Conservation (phyloP, 2,329 filamentous ascomycete genomes). For the Fusarium sp. region DNA sequence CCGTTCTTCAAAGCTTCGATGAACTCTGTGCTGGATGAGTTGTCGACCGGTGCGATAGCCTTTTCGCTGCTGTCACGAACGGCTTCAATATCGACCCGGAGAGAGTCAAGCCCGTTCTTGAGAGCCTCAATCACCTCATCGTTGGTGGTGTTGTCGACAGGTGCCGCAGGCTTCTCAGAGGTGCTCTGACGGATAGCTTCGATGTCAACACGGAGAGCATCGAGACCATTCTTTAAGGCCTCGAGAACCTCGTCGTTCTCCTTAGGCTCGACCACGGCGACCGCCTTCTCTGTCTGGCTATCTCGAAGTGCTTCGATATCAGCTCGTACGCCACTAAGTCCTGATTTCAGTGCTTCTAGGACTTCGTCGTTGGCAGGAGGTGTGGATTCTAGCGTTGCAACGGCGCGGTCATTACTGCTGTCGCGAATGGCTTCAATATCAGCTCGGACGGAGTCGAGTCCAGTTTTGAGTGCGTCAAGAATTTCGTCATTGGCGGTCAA, state of each 20-base stretch:
- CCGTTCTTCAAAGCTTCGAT: slow-evolving; percentile 38
- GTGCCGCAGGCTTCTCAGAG: slow-evolving; percentile 57
- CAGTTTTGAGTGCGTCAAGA: slow-evolving; percentile 86
- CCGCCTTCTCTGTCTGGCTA: slow-evolving; percentile 58
- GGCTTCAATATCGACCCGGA: slow-evolving; percentile 31
- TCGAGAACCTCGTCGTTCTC: slow-evolving; percentile 87
- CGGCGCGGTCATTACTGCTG: slow-evolving; percentile 60
- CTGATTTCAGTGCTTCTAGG: slow-evolving; percentile 85
- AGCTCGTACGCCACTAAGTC: slow-evolving; percentile 77
- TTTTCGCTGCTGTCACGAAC: slow-evolving; percentile 73
- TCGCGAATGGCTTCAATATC: slow-evolving; percentile 86
- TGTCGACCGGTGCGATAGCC: slow-evolving; percentile 26
- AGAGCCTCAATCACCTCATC: slow-evolving; percentile 38
- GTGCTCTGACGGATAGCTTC: slow-evolving; percentile 65
- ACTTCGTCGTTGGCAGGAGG: slow-evolving; percentile 85
- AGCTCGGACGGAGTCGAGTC: slow-evolving; percentile 77
- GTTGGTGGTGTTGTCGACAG: slow-evolving; percentile 28
- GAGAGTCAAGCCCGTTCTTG: slow-evolving; percentile 37
- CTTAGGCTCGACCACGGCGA: slow-evolving; percentile 55
- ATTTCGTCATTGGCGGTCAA: slow-evolving; percentile 90
- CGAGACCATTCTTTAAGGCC: slow-evolving; percentile 55
- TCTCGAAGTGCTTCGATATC: slow-evolving; percentile 84
- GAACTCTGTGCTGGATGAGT: slow-evolving; percentile 33
- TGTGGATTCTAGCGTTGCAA: slow-evolving; percentile 52
- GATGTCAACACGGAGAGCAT: slow-evolving; percentile 40